Conservation (phyloP, 148 eudicot genomes). For the Heliamphora exappendiculata region DNA sequence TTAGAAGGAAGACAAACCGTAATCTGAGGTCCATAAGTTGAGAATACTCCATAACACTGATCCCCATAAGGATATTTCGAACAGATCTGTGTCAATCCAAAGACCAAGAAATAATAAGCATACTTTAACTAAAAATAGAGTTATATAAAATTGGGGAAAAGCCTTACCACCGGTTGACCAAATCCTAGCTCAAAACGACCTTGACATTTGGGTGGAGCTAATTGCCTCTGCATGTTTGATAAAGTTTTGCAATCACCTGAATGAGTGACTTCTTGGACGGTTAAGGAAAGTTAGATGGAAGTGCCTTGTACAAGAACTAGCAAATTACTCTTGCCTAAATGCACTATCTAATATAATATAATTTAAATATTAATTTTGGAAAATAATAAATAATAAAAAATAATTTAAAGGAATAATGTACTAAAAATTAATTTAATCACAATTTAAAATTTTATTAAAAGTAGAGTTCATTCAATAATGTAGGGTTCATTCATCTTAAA, state of each 20-base stretch:
- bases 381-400: too few relatives aligned
- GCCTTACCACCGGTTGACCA: slow-evolving; percentile 56
- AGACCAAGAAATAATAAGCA: neutral
- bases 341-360: too few relatives aligned
- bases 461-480: too few relatives aligned
- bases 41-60: slow-evolving; percentile 42
- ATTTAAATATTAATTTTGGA: too few relatives aligned
- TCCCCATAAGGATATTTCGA: slow-evolving; percentile 49
- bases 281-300: neutral
- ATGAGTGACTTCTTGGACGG: slow-evolving; percentile 9
- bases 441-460: too few relatives aligned
- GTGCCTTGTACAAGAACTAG: neutral
- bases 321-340: too few relatives aligned
- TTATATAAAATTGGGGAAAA: neutral
- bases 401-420: too few relatives aligned
- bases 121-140: neutral
- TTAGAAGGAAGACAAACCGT: slow-evolving; percentile 35
- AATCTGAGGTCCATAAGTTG: slow-evolving; percentile 52
- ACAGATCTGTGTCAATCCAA: slow-evolving; percentile 29
- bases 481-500: too few relatives aligned
- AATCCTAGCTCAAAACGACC: slow-evolving; percentile 57
- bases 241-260: slow-evolving; percentile 28
- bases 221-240: slow-evolving; percentile 15
- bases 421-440: too few relatives aligned
- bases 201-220: slow-evolving; percentile 28